Conservation (phyloP, 192 early-diverging fungal species). For the Coemansia sp. region DNA sequence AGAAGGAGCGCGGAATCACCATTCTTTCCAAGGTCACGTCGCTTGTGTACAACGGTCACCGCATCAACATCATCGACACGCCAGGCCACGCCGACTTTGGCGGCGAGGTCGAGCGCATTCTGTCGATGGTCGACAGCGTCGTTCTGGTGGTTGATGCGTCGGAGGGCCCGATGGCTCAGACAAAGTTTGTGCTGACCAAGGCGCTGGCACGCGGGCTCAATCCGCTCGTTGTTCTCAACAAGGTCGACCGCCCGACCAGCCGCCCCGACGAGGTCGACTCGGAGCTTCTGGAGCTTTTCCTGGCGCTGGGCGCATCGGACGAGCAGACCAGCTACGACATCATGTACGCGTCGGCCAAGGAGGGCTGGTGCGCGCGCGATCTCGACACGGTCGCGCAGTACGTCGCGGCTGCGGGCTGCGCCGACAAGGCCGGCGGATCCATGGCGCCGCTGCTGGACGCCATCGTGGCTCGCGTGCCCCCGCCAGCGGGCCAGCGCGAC, state of each 20-base stretch:
- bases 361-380: conserved; percentile 71
- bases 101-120: conserved; percentile 79
- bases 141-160: conserved; percentile 81
- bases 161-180: conserved; percentile 88
- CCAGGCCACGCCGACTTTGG: conserved; percentile 73
- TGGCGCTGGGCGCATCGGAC: conserved; percentile 72
- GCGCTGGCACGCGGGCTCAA: conserved; percentile 65
- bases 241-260: conserved; percentile 74
- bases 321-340: conserved; percentile 78
- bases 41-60: conserved; percentile 66
- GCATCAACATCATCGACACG: conserved; percentile 88
- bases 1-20: conserved; percentile 86
- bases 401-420: conserved; percentile 8
- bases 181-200: conserved; percentile 82
- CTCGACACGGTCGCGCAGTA: conserved; percentile 37
- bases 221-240: conserved; percentile 82
- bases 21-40: conserved; percentile 81
- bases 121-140: conserved; percentile 88
- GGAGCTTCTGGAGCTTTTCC: conserved; percentile 76
- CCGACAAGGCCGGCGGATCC: conserved; percentile 32
- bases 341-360: conserved; percentile 75
- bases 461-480: conserved; percentile 67
- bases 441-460: conserved; percentile 71
- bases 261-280: conserved; percentile 76
- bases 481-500: conserved; percentile 61